Percentiles rank a stretch among this genome's conserved stretches.
phyloP scores from a whole-genome alignment of 1,284 basidiomycete species.

The Moniliophthora roreri region DNA sequence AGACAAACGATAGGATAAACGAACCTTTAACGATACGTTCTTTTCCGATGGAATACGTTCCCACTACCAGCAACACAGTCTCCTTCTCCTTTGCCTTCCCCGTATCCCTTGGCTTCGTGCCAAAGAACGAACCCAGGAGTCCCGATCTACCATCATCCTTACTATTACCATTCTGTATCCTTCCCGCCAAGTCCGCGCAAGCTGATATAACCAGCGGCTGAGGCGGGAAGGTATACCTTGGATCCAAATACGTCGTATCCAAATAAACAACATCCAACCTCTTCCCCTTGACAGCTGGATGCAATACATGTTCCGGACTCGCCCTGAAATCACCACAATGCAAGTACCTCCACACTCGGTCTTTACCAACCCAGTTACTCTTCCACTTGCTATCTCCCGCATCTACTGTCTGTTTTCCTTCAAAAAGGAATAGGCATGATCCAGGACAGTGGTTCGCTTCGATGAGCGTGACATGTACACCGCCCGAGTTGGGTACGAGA shows the following conservation, averaged over 20 bases:
- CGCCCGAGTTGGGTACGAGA: constrained; percentile 79
- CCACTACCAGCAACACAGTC: constrained; percentile 77
- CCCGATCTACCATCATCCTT: constrained; percentile 22
- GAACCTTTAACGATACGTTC: constrained; percentile 94
- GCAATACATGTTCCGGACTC: constrained; percentile 80
- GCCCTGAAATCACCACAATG: constrained; percentile 97
- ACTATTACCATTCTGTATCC: constrained; percentile 48
- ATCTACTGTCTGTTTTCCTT: constrained; percentile 86
- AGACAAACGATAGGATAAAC: background rate
- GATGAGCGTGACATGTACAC: constrained; percentile 90
- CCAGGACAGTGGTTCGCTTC: constrained; percentile 98
- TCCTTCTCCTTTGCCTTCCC: constrained; percentile 25
- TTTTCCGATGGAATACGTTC: constrained; percentile 97
- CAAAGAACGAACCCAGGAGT: constrained; percentile 43
- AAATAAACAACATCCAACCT: constrained; percentile 88
- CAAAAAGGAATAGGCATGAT: constrained; percentile 91
- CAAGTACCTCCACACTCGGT: constrained; percentile 80
- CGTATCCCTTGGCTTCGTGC: constrained; percentile 23
- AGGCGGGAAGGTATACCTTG: constrained; percentile 94
- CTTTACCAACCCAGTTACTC: constrained; percentile 69
- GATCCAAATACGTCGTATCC: constrained; percentile 96
- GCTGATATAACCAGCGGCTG: constrained; percentile 92
- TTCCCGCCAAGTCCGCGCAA: constrained; percentile 80
- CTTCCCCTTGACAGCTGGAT: constrained; percentile 80
- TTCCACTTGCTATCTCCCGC: constrained; percentile 81